phyloP scores from a whole-genome alignment of 352 stramenopile species.

The Hyaloperonospora brassicae region DNA sequence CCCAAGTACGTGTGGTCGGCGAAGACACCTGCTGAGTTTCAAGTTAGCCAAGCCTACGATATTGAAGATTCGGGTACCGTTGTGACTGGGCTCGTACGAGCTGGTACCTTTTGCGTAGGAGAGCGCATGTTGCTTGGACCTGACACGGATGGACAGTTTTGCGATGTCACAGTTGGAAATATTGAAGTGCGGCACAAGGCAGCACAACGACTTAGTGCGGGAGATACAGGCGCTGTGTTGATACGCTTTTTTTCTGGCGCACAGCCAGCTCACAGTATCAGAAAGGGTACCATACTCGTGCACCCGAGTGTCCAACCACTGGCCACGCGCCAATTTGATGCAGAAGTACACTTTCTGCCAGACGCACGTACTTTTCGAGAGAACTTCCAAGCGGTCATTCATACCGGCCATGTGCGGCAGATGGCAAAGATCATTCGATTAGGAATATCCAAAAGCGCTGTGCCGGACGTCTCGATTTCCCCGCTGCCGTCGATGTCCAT shows the following conservation, averaged over 20 bases:
- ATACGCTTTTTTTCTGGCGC: constrained; percentile 34
- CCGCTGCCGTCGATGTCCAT: constrained; percentile 6
- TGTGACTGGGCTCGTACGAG: constrained; percentile 63
- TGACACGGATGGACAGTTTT: constrained; percentile 47
- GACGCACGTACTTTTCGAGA: constrained; percentile 48
- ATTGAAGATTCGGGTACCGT: constrained; percentile 62
- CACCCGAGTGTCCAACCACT: constrained; percentile 55
- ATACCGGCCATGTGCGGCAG: constrained; percentile 69
- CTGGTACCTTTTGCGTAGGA: constrained; percentile 52
- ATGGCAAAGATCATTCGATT: constrained; percentile 74
- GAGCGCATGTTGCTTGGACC: constrained; percentile 66
- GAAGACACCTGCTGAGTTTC: constrained; percentile 53
- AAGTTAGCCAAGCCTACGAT: constrained; percentile 74
- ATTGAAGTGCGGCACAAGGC: constrained; percentile 77
- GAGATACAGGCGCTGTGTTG: constrained; percentile 61
- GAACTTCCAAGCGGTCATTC: constrained; percentile 78
- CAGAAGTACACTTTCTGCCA: constrained; percentile 63
- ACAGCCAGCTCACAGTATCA: constrained; percentile 26
- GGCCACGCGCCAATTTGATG: constrained; percentile 64
- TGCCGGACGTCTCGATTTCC: constrained; percentile 3
- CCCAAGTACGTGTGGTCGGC: constrained; percentile 58
- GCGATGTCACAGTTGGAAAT: constrained; percentile 56
- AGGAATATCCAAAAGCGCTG: constrained; percentile 8
- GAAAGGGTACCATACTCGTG: constrained; percentile 67
- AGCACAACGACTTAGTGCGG: constrained; percentile 43